Base-by-base conservation (phyloP, 2,329 filamentous ascomycete species). In the Xylaria sp. region DNA sequence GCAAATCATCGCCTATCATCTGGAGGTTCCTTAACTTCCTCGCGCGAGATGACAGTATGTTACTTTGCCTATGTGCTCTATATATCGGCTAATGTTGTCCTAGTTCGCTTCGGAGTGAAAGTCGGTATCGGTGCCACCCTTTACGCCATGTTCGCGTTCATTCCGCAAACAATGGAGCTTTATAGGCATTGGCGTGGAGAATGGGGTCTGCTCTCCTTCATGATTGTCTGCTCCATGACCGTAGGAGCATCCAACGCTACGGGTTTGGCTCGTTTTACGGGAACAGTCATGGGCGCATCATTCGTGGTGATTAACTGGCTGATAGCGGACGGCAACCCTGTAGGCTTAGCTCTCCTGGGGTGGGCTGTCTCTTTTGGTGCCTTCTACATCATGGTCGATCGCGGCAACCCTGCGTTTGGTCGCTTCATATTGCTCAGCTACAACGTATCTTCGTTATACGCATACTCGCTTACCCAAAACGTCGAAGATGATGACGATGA, bases 171-270 rank as follows among this genome's bases (percentile, higher is more conserved):
- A 2, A 86, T 94, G 62, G 92, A 92, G 0, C 86, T 92, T 23
- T 99, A 98, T 79, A 87, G 90, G 62, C 91, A 91, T 76, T 98
- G 94, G 94, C 87, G 95, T 78, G 95, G 95, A 37, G 96, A 99
- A 85, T 99, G 96, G 96, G 96, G 96, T 25, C 85, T 99, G 1
- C 81, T 99, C 65, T 97, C 94, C 0, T 98, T 97, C 83, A 98
- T 98, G 95, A 90, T 98, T 77, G 96, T 99, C 28, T 97, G 94
- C 78, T 94, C 93, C 46, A 98, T 98, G 94, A 99, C 95, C 0
- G 95, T 98, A 25, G 96, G 96, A 34, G 94, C 96, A 8, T 93
- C 94, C 28, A 99, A 98, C 80, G 97, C 95, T 1, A 98, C 95
- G 0, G 94, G 94, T 3, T 90, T 90, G 76, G 90, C 94, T 58